Percentiles rank a stretch among this genome's conserved stretches.
Evolutionary conservation across 148 eudicot species (phyloP).

Genomic region (Vaccinium vitisidaea): DNA sequence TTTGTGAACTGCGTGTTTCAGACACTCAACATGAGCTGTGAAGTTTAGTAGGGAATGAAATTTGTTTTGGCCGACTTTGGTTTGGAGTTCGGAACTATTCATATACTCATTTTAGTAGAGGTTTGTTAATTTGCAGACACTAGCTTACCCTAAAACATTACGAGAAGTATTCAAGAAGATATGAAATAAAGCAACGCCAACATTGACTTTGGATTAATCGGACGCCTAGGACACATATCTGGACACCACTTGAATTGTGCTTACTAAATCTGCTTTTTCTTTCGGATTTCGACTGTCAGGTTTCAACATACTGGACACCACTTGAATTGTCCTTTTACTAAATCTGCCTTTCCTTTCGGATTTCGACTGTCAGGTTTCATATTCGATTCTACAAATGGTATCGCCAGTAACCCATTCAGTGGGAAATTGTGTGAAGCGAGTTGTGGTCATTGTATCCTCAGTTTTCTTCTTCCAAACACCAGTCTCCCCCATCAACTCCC

Average conservation of each 20-base stretch:
- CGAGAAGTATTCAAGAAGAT: background rate
- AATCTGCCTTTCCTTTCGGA: background rate
- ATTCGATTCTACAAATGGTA: slow-evolving; percentile 73
- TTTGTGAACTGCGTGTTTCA: no score
- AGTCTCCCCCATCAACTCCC: slow-evolving; percentile 58
- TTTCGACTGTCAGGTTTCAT: slow-evolving; percentile 54
- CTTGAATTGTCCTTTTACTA: background rate
- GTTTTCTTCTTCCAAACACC: slow-evolving; percentile 79
- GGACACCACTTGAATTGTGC: background rate
- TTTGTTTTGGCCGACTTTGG: background rate
- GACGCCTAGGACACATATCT: background rate
- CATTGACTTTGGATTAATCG: background rate
- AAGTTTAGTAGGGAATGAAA: background rate
- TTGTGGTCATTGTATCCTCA: slow-evolving; percentile 78
- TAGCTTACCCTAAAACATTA: background rate
- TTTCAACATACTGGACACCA: slow-evolving; percentile 28
- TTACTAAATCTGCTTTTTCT: background rate
- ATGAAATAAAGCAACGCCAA: background rate
- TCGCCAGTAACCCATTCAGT: slow-evolving; percentile 87
- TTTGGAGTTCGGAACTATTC: background rate
- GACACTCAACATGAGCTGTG: no score
- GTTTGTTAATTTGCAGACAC: background rate
- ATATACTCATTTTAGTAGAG: background rate
- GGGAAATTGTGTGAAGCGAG: slow-evolving; percentile 81
- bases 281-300: slow-evolving; percentile 32